phyloP scores from a whole-genome alignment of 2,329 filamentous ascomycete genomes.

The Fusarium keratoplasticum region DNA sequence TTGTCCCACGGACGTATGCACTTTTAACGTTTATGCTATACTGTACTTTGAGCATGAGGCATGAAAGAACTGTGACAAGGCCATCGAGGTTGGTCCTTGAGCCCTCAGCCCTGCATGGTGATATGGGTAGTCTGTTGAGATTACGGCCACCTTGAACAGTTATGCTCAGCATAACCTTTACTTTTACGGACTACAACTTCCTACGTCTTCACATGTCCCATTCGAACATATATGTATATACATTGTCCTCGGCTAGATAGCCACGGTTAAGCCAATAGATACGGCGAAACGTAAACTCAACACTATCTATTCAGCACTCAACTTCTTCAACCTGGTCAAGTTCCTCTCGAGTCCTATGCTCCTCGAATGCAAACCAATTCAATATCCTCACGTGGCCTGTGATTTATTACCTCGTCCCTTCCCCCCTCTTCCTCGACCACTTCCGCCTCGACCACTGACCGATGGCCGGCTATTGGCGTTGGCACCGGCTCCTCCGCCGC shows the following conservation, averaged over 20 bases:
- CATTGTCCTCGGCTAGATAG: constrained; percentile 9
- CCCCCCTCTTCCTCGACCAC: constrained; percentile 37
- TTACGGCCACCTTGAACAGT: background rate
- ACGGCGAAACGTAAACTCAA: constrained; percentile 19
- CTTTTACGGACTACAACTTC: background rate
- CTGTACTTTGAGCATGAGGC: background rate
- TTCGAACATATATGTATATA: constrained; percentile 27
- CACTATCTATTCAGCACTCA: constrained; percentile 4
- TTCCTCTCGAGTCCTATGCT: constrained; percentile 33
- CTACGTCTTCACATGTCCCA: background rate
- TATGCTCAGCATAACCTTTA: background rate
- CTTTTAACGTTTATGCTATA: background rate
- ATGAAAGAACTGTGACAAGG: background rate
- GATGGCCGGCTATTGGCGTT: constrained; percentile 28
- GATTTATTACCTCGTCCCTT: constrained; percentile 39
- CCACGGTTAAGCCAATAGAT: constrained; percentile 20
- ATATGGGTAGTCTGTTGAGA: background rate
- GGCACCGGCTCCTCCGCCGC: constrained; percentile 16
- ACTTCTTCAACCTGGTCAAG: constrained; percentile 2
- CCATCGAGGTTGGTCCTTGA: background rate
- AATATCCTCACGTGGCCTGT: constrained; percentile 8
- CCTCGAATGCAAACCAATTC: constrained; percentile 20
- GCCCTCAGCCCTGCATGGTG: background rate
- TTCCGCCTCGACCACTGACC: constrained; percentile 34
- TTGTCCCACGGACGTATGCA: background rate